These are phyloP conservation scores for Penicillium antarcticum DNA, from an alignment of 495 filamentous ascomycete species.

Conservation along the genomic window DNA sequence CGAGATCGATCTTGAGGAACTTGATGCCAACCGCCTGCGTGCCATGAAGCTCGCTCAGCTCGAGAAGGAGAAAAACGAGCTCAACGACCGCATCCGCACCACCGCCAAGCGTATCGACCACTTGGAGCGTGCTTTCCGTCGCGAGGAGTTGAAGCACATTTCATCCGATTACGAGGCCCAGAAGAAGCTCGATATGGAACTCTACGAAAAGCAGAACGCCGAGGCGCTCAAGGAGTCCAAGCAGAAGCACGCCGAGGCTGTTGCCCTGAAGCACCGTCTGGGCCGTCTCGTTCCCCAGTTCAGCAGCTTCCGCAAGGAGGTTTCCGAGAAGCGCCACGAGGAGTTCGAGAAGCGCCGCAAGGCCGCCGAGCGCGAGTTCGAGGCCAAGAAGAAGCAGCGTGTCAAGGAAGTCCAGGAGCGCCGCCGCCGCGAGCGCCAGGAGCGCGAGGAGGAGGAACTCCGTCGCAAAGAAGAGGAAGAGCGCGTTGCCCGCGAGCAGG, in stretches of 20 bases:
- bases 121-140: constrained; percentile 92
- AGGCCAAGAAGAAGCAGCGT: constrained; percentile 82
- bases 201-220: constrained; percentile 73
- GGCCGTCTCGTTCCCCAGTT: constrained; percentile 76
- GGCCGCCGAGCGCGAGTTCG: constrained; percentile 82
- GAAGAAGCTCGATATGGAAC: constrained; percentile 71
- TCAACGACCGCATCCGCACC: constrained; percentile 82
- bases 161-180: constrained; percentile 82
- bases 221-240: constrained; percentile 77
- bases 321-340: constrained; percentile 82
- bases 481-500: constrained; percentile 69
- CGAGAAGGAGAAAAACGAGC: constrained; percentile 94
- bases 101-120: constrained; percentile 97
- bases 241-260: constrained; percentile 82
- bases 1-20: constrained; percentile 74
- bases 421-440: constrained; percentile 67
- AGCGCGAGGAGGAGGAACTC: constrained; percentile 78
- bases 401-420: constrained; percentile 78
- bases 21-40: constrained; percentile 85
- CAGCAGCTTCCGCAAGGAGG: constrained; percentile 72
- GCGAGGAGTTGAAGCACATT: constrained; percentile 91
- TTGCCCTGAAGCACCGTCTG: constrained; percentile 89
- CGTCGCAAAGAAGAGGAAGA: constrained; percentile 79
- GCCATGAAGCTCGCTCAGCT: constrained; percentile 92
- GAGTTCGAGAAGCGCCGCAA: constrained; percentile 93